Base-by-base conservation (phyloP, 1,139 yeast species). In the Candida mesenterica region DNA sequence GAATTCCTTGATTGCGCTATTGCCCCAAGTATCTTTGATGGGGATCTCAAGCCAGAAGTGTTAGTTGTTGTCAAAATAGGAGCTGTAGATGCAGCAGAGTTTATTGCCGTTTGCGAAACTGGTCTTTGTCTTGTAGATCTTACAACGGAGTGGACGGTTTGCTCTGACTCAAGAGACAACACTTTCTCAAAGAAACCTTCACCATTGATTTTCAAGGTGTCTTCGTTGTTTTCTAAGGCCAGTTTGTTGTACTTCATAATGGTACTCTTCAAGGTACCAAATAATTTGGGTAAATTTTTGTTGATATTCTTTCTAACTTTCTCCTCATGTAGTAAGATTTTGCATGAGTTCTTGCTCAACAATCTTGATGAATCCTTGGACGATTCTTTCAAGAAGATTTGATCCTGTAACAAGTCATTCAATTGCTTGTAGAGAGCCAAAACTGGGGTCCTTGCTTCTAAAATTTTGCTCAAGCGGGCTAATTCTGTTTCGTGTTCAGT, bases 311-410 rank as follows among this genome's bases (percentile, higher is more conserved):
- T 82, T 36, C 97, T 68, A 29, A 79, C 68, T 50, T 75, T 82
- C 51, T 89, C 96, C 56, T 92, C 97, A 42, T 83, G 75, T 41
- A 86, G 69, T 37, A 90, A 62, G 18, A 89, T 82, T 42, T 81
- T 81, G 46, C 94, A 90, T 3, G 92, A 84, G 44, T 88, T 82
- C 49, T 86, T 77, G 42, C 85, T 76, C 34, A 85, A 62, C 28
- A 90, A 66, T 42, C 97, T 70, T 0, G 94, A 80, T 0, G 96
- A 81, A 53, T 92, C 95, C 48, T 79, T 82, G 1, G 86, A 75
- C 4, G 94, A 79, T 44, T 79, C 82, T 31, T 72, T 79, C 27
- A 92, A 67, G 34, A 77, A 77, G 4, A 59, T 53, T 45, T 83
- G 83, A 48, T 88, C 95, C 15, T 65, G 61, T 24, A 79, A 59